These are phyloP conservation scores for Phytophthora aleatoria DNA, from an alignment of 352 stramenopile species.

Conservation along the genomic window DNA sequence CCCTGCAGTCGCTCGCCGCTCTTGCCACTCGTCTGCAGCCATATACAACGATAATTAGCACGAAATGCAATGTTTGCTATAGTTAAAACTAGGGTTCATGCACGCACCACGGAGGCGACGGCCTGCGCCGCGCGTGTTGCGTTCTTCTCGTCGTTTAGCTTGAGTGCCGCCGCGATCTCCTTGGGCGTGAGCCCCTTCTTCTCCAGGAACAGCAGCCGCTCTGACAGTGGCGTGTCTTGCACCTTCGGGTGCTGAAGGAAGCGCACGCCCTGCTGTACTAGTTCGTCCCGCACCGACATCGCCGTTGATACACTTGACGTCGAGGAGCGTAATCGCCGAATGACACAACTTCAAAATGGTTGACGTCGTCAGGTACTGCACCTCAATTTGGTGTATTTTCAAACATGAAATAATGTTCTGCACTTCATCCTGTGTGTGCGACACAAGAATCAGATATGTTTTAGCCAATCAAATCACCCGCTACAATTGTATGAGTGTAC, in stretches of 20 bases:
- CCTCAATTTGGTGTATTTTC: not conserved
- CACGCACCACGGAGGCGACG: slow-evolving; percentile 60
- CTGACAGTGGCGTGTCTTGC: slow-evolving; percentile 74
- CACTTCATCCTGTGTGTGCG: not conserved
- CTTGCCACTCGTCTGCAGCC: slow-evolving; percentile 52
- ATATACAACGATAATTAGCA: slow-evolving; percentile 13
- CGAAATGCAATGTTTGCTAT: not conserved
- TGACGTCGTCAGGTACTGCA: slow-evolving; percentile 4
- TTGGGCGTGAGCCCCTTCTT: slow-evolving; percentile 77
- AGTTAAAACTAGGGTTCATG: not conserved
- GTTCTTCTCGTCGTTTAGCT: slow-evolving; percentile 72
- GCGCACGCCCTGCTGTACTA: slow-evolving; percentile 74
- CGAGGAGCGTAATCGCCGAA: slow-evolving; percentile 11
- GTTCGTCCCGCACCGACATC: slow-evolving; percentile 58
- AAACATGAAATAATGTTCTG: not conserved
- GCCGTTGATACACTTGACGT: not conserved
- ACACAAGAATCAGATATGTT: slow-evolving; percentile 5
- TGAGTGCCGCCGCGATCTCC: slow-evolving; percentile 69
- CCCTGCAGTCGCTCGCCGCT: slow-evolving; percentile 57
- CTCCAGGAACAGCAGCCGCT: slow-evolving; percentile 73
- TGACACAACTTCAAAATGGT: slow-evolving; percentile 22
- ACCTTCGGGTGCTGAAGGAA: slow-evolving; percentile 82
- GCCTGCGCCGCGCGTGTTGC: slow-evolving; percentile 51
- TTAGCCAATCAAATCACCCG: slow-evolving; percentile 13
- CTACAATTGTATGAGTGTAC: slow-evolving; percentile 1